Percentiles rank a stretch among this genome's conserved stretches.
These are phyloP conservation scores for Boletus eberwhitei DNA, from an alignment of 768 basidiomycete genomes.

Conservation along the genomic window DNA sequence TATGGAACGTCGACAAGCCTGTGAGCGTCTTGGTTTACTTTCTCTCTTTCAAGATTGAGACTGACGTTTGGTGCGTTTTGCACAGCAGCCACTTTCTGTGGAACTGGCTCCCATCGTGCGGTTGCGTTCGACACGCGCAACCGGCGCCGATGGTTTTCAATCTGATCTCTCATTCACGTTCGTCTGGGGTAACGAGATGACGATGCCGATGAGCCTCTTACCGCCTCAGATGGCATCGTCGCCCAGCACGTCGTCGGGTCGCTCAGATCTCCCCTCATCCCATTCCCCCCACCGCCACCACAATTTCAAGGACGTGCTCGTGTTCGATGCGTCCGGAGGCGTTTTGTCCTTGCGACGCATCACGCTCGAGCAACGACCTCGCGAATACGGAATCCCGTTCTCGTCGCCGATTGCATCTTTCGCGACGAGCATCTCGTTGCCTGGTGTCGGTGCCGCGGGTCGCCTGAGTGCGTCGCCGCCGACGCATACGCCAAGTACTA, in stretches of 20 bases:
- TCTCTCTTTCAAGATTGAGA: not conserved
- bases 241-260: slow-evolving; percentile 27
- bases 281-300: slow-evolving; percentile 34
- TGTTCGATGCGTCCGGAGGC: slow-evolving; percentile 62
- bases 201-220: slow-evolving; percentile 41
- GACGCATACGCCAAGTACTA: not conserved
- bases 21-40: slow-evolving; percentile 30
- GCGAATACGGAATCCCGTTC: slow-evolving; percentile 23
- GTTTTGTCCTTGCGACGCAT: slow-evolving; percentile 55
- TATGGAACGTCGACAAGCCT: slow-evolving; percentile 49
- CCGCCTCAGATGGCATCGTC: slow-evolving; percentile 24
- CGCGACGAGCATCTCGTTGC: slow-evolving; percentile 62
- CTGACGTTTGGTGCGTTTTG: not conserved
- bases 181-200: slow-evolving; percentile 33
- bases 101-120: slow-evolving; percentile 57
- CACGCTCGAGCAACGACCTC: slow-evolving; percentile 38
- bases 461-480: slow-evolving; percentile 33
- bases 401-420: slow-evolving; percentile 30
- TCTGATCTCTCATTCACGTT: slow-evolving; percentile 58
- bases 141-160: slow-evolving; percentile 26
- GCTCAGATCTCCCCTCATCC: slow-evolving; percentile 27
- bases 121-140: slow-evolving; percentile 38
- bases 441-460: slow-evolving; percentile 46
- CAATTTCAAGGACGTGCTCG: slow-evolving; percentile 62
- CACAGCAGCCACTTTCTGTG: slow-evolving; percentile 49